phyloP scores from a whole-genome alignment of 139 green algal species.

The Chlorella sp. region DNA sequence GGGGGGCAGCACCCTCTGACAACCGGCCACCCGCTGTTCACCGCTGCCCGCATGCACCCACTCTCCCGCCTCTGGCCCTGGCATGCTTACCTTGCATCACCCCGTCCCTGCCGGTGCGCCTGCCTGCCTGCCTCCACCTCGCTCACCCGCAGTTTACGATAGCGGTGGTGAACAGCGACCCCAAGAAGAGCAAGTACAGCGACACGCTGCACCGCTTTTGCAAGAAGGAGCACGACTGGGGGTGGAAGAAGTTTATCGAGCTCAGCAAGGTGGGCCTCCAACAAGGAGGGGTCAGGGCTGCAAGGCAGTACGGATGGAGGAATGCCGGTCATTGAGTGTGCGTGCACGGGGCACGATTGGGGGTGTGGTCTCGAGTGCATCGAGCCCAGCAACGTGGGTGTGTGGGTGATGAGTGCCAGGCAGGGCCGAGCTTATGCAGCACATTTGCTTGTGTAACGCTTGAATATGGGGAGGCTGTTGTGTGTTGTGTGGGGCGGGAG shows the following conservation, averaged over 20 bases:
- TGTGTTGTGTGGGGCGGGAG: too few relatives aligned
- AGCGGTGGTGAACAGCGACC: constrained; percentile 98
- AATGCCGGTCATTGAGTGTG: too few relatives aligned
- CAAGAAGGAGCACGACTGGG: constrained; percentile 99
- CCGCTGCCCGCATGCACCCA: background rate
- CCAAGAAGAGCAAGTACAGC: constrained; percentile 96
- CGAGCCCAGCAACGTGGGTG: too few relatives aligned
- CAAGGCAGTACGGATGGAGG: too few relatives aligned
- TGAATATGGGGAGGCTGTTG: too few relatives aligned
- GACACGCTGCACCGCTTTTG: constrained; percentile 99
- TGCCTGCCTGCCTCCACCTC: background rate
- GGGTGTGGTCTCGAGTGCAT: too few relatives aligned
- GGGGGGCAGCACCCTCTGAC: background rate
- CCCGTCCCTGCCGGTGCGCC: background rate
- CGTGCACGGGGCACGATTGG: too few relatives aligned
- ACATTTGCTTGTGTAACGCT: too few relatives aligned
- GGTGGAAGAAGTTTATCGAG: constrained; percentile 99
- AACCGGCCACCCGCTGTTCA: background rate
- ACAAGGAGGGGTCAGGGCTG: background rate
- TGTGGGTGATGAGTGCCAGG: too few relatives aligned
- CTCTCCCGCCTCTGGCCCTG: too few relatives aligned
- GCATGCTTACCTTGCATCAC: background rate
- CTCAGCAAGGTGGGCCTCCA: constrained; percentile 73
- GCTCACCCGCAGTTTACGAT: constrained; percentile 87
- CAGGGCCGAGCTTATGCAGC: too few relatives aligned